Conservation (phyloP, 2,329 filamentous ascomycete species). For the Huntiella decipiens region DNA sequence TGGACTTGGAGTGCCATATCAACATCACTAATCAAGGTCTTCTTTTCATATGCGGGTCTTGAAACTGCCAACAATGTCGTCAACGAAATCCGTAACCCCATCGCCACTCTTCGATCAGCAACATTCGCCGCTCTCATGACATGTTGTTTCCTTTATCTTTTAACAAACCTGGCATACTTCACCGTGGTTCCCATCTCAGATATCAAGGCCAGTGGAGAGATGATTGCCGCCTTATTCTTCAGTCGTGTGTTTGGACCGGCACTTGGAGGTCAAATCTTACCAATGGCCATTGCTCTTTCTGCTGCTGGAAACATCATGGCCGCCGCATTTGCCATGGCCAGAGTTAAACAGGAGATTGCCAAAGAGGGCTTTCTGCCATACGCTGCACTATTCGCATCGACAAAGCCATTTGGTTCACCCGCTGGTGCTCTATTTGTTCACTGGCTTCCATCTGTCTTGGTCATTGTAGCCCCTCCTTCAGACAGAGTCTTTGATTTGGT, state of each 20-base stretch:
- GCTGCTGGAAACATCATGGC: conserved; percentile 56
- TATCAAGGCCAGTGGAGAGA: conserved; percentile 44
- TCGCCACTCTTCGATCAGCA: conserved; percentile 44
- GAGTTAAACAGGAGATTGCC: conserved; percentile 54
- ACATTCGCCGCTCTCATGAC: conserved; percentile 40
- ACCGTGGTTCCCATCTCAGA: conserved; percentile 48
- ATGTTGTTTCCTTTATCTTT: conserved; percentile 43
- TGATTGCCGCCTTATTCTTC: conserved; percentile 51
- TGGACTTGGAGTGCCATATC: conserved; percentile 53
- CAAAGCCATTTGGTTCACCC: conserved; percentile 46
- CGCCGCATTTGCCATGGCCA: conserved; percentile 48
- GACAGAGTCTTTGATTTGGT: conserved; percentile 54
- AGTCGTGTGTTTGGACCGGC: conserved; percentile 40
- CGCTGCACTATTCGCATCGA: conserved; percentile 39
- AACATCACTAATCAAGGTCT: conserved; percentile 47
- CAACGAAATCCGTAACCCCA: conserved; percentile 50
- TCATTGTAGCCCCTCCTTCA: conserved; percentile 46
- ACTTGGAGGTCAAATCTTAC: conserved; percentile 38
- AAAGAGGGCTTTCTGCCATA: conserved; percentile 52
- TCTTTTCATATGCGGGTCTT: conserved; percentile 49
- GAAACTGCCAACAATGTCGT: conserved; percentile 52
- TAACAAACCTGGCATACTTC: conserved; percentile 45
- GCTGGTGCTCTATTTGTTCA: conserved; percentile 50
- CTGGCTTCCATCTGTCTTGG: conserved; percentile 46
- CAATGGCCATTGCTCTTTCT: conserved; percentile 46